Evolutionary conservation across 139 green algal species (phyloP).

Genomic region (Raphidocelis subcapitata): DNA sequence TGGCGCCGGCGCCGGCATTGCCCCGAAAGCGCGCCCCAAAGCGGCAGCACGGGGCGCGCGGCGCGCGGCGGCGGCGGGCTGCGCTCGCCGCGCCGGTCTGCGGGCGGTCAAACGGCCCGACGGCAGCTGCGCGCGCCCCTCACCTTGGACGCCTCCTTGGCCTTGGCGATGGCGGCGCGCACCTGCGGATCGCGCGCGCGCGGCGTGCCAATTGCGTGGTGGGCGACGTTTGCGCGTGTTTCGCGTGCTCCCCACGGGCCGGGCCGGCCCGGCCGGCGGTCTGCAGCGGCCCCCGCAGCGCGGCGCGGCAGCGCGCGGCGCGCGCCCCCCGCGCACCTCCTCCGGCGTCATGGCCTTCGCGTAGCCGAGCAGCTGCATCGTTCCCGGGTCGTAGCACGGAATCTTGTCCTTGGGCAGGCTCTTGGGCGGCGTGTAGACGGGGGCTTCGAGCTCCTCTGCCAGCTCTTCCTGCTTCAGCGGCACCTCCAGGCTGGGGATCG

Average conservation of each 20-base stretch:
- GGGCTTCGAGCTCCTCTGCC: conserved; percentile 5
- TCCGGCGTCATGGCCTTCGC: conserved; percentile 75
- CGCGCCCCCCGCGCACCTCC: conserved; percentile 38
- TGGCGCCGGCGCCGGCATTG: too few species aligned
- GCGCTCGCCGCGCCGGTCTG: too few species aligned
- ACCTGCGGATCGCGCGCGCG: conserved; percentile 38
- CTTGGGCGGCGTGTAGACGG: neutral
- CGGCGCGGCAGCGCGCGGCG: neutral
- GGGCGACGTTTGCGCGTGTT: too few species aligned
- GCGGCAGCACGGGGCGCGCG: too few species aligned
- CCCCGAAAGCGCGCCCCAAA: too few species aligned
- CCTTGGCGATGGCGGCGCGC: conserved; percentile 20
- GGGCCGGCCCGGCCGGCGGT: too few species aligned
- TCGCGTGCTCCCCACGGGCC: too few species aligned
- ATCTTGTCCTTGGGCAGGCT: conserved; percentile 16
- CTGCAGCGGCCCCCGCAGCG: too few species aligned
- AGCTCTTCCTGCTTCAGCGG: conserved; percentile 16
- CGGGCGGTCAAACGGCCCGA: too few species aligned
- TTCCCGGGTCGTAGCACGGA: conserved; percentile 86
- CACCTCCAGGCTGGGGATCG: conserved; percentile 14
- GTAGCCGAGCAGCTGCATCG: conserved; percentile 80
- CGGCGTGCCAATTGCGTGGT: too few species aligned
- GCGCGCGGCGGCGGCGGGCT: too few species aligned
- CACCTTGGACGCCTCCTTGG: conserved; percentile 35
- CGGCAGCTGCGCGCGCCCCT: too few species aligned